phyloP scores from a whole-genome alignment of 1,139 yeast species.

The Pichia sp. region DNA sequence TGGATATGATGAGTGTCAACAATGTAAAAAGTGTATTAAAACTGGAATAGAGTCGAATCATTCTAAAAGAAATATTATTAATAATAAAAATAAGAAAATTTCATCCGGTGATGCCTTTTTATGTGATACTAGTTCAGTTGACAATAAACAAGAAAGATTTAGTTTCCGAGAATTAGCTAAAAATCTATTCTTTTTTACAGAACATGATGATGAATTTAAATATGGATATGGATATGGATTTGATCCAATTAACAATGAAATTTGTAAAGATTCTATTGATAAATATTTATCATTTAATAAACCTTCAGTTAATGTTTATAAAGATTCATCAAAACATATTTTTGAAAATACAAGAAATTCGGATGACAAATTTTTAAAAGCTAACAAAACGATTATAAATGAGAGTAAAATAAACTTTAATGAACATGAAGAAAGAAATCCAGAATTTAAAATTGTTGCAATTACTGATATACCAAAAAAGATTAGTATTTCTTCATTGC shows the following conservation, averaged over 20 bases:
- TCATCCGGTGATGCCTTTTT: neutral
- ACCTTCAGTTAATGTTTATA: neutral
- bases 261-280: neutral
- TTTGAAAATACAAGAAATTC: neutral
- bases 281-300: neutral
- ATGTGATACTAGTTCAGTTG: neutral
- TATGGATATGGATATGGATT: no score
- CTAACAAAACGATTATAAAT: slow-evolving; percentile 8
- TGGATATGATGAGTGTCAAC: neutral
- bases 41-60: no score
- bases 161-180: slow-evolving; percentile 25
- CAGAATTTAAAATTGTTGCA: slow-evolving; percentile 24
- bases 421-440: slow-evolving; percentile 4
- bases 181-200: slow-evolving; percentile 17
- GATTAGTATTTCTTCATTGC: slow-evolving; percentile 44
- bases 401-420: neutral
- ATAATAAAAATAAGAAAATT: neutral
- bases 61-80: neutral
- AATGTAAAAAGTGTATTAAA: neutral
- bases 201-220: neutral
- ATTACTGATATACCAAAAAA: slow-evolving; percentile 34
- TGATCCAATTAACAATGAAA: neutral
- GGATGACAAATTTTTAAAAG: slow-evolving; percentile 1
- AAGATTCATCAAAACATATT: no score
- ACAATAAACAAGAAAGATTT: slow-evolving; percentile 19